Conservation (phyloP, 257 asterid genomes). For the Oldenlandia corymbosa region DNA sequence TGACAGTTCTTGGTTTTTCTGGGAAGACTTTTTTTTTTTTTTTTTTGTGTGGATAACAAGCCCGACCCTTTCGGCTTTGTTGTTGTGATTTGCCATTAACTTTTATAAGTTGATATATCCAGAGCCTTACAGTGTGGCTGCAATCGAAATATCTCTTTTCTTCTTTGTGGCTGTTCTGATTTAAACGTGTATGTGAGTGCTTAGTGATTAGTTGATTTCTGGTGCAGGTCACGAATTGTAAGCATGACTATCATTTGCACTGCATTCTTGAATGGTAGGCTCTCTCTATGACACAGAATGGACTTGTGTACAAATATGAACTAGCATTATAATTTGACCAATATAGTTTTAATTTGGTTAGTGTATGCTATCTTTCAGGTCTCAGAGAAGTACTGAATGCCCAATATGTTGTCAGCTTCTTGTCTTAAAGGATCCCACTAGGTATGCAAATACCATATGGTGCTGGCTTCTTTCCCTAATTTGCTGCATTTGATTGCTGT, state of each 20-base stretch:
- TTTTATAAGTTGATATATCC: background rate
- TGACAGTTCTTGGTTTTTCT: background rate
- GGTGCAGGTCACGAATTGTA: slow-evolving; percentile 57
- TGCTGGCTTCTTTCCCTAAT: background rate
- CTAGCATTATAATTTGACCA: background rate
- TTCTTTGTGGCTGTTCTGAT: background rate
- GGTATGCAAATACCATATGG: slow-evolving; percentile 30
- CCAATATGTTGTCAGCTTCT: slow-evolving; percentile 64
- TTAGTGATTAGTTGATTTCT: slow-evolving; percentile 1
- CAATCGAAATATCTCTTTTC: background rate
- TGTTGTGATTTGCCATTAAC: background rate
- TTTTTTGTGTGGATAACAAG: no score
- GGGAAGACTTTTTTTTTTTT: background rate
- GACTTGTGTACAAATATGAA: background rate
- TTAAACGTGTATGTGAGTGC: background rate
- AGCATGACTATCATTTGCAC: slow-evolving; percentile 71
- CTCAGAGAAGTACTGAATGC: slow-evolving; percentile 63
- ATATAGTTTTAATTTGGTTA: background rate
- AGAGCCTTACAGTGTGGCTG: background rate
- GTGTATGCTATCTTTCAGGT: slow-evolving; percentile 34
- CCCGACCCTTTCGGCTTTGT: background rate
- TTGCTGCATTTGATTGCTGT: background rate
- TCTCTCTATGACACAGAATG: background rate
- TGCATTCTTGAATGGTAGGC: slow-evolving; percentile 72
- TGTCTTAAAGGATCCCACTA: slow-evolving; percentile 43